phyloP scores from a whole-genome alignment of 2,329 filamentous ascomycete genomes.

The Cryphonectria japonica region DNA sequence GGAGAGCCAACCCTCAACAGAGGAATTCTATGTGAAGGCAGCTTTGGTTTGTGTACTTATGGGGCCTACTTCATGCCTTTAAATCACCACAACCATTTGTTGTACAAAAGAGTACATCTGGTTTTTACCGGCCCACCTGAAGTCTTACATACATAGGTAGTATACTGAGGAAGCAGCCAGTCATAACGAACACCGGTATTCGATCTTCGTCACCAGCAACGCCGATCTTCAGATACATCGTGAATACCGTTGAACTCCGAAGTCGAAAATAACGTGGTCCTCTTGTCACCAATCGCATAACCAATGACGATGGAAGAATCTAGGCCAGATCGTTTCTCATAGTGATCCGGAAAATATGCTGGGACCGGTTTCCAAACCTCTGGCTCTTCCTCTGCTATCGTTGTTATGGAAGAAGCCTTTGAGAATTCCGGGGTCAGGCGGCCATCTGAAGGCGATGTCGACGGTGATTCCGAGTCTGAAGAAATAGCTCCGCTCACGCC shows the following conservation, averaged over 20 bases:
- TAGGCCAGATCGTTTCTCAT: background rate
- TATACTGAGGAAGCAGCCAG: background rate
- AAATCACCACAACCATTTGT: too few species aligned
- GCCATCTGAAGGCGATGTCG: background rate
- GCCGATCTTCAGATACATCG: background rate
- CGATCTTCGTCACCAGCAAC: background rate
- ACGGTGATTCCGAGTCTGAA: background rate
- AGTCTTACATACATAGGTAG: too few species aligned
- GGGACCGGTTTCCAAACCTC: background rate
- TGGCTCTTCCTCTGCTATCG: background rate
- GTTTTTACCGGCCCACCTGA: too few species aligned
- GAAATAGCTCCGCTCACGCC: background rate
- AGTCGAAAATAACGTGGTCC: background rate
- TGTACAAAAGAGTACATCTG: too few species aligned
- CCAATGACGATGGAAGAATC: background rate
- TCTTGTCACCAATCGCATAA: background rate
- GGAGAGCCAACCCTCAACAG: too few species aligned
- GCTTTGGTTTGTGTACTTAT: too few species aligned
- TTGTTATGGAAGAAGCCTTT: background rate
- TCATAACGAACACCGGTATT: background rate
- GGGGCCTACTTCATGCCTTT: too few species aligned
- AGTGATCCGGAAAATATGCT: background rate
- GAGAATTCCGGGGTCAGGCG: background rate
- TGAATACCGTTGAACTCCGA: background rate
- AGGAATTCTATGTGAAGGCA: too few species aligned